Base-by-base conservation (phyloP, 1,284 basidiomycete species). In the Puccinia triticina region DNA sequence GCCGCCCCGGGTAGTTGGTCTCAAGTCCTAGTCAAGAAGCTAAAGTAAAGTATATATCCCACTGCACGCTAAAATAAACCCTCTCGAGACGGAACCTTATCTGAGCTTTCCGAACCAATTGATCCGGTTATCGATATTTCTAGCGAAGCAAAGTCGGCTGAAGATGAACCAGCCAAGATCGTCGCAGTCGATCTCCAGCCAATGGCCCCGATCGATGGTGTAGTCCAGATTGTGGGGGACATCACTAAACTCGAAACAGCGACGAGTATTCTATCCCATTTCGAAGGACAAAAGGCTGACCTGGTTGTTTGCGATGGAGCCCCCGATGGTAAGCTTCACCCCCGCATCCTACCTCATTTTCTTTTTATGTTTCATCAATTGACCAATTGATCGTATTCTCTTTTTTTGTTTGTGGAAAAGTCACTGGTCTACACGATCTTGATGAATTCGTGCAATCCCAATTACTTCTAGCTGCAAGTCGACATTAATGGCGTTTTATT, bases 261-360 rank as follows among this genome's bases (percentile, higher is more conserved):
- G 2, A 86, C 88, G 1, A 87, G 88, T 8, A 90, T 90, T 64
- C 87, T 89, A 23, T 85, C 86, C 26, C 89, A 89, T 23, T 88
- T 90, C 75, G 87, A 86, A 23, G 89, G 88, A 3, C 85, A 88
- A 10, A 87, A 88, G 76, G 89, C 89, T 0, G 89, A 90, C 82
- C 86, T 91, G 53, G 89, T 90, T 40, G 88, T 91, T 1, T 91
- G 90, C 84, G 90, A 91, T 83, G 90, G 90, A 12, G 90, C 90
- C 23, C 90, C 90, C 2, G 90, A 91, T 84, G 89, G 89, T 88
- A 29, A 81, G 87, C 59, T 5, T n/a, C 26, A 46, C 32, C 85
- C 26, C 12, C 32, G 26, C 21, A 10, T 34, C 0, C 16, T 7
- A 4, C 26, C n/a, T 11, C 29, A 26, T 46, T 32, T 67, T 40